Percentiles rank a stretch among this genome's conserved stretches.
Conservation (phyloP, 768 basidiomycete species). For the Trametes elegans region DNA sequence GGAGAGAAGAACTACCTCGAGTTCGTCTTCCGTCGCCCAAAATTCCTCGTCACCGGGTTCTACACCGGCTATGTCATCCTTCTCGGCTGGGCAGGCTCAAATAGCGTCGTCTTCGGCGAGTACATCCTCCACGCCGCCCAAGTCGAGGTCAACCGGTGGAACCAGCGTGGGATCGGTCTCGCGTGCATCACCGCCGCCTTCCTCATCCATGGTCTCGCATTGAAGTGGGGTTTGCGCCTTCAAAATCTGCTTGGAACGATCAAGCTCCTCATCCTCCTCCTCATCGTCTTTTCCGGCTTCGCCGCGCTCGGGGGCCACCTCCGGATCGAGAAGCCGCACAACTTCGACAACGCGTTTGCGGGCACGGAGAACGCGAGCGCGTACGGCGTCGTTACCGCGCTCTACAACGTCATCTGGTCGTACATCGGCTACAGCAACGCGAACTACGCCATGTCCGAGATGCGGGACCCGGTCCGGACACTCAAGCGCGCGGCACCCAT, state of each 20-base stretch:
- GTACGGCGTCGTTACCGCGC: constrained; percentile 27
- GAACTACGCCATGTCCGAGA: constrained; percentile 43
- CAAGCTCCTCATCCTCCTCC: constrained; percentile 16
- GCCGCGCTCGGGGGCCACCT: constrained; percentile 29
- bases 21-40: constrained; percentile 56
- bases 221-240: constrained; percentile 9
- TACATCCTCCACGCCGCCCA: constrained; percentile 35
- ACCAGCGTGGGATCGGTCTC: neutral
- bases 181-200: neutral
- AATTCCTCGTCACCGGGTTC: constrained; percentile 55
- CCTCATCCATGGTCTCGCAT: constrained; percentile 20
- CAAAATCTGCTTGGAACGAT: neutral
- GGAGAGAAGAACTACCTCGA: constrained; percentile 74
- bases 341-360: constrained; percentile 31
- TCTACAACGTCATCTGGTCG: constrained; percentile 31
- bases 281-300: constrained; percentile 27
- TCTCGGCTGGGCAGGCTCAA: constrained; percentile 50
- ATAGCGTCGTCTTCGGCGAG: constrained; percentile 64
- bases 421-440: constrained; percentile 40
- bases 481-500: constrained; percentile 44
- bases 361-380: constrained; percentile 21
- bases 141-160: neutral
- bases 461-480: constrained; percentile 39
- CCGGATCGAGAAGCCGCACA: constrained; percentile 28
- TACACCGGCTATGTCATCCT: constrained; percentile 53